phyloP scores from a whole-genome alignment of 495 filamentous ascomycete genomes.

The Chaetomium tenue region DNA sequence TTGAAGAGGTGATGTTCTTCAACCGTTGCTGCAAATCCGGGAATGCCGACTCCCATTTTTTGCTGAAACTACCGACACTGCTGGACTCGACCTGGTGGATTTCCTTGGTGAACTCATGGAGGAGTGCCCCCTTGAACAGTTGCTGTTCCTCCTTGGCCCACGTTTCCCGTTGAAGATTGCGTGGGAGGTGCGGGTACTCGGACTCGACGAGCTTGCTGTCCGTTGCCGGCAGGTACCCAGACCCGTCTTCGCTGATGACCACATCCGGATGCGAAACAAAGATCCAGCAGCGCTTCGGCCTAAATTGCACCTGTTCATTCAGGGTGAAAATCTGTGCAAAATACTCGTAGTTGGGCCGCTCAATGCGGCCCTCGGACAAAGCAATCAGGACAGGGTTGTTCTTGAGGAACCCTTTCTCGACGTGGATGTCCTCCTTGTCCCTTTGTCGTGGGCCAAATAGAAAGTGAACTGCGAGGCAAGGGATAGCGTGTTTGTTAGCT shows the following conservation, averaged over 20 bases:
- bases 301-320: slow-evolving; percentile 41
- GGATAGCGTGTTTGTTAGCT: slow-evolving; percentile 18
- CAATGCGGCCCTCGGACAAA: slow-evolving; percentile 47
- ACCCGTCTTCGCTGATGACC: slow-evolving; percentile 36
- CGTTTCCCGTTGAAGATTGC: slow-evolving; percentile 43
- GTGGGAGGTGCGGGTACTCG: slow-evolving; percentile 49
- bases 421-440: slow-evolving; percentile 27
- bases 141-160: slow-evolving; percentile 38
- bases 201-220: slow-evolving; percentile 37
- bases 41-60: slow-evolving; percentile 43
- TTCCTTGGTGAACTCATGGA: slow-evolving; percentile 50
- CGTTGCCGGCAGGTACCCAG: slow-evolving; percentile 36
- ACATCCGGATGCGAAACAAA: slow-evolving; percentile 45
- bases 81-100: slow-evolving; percentile 44
- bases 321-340: slow-evolving; percentile 45
- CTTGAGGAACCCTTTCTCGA: slow-evolving; percentile 51
- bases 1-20: slow-evolving; percentile 34
- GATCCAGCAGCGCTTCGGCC: slow-evolving; percentile 48
- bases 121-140: slow-evolving; percentile 36
- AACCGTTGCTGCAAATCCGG: slow-evolving; percentile 47
- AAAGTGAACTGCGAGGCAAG: slow-evolving; percentile 44
- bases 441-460: slow-evolving; percentile 38
- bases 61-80: slow-evolving; percentile 42
- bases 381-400: slow-evolving; percentile 53
- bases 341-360: slow-evolving; percentile 53